Percentiles rank a stretch among this genome's conserved stretches.
Conservation (phyloP, 129 eudicot species). For the Flaveria trinervia region DNA sequence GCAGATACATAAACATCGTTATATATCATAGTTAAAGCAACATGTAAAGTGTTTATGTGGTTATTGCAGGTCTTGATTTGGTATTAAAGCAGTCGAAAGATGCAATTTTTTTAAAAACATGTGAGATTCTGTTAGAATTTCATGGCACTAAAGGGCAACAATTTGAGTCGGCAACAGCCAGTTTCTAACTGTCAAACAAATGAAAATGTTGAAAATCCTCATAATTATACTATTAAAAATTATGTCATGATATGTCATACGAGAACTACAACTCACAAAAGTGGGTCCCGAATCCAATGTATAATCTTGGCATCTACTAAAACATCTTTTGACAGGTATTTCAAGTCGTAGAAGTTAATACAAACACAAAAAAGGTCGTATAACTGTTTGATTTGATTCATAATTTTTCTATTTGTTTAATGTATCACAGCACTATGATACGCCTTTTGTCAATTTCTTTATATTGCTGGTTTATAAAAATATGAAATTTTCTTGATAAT, state of each 20-base stretch:
- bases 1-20: too few relatives aligned
- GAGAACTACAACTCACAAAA: slow-evolving; percentile 41
- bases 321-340: slow-evolving; percentile 45
- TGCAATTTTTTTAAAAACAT: background rate
- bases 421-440: slow-evolving; percentile 17
- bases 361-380: slow-evolving; percentile 40
- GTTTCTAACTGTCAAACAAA: slow-evolving; percentile 25
- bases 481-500: slow-evolving; percentile 14
- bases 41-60: background rate
- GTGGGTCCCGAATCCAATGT: slow-evolving; percentile 29
- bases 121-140: slow-evolving; percentile 1
- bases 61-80: background rate
- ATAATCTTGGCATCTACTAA: slow-evolving; percentile 41
- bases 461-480: slow-evolving; percentile 13
- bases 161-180: slow-evolving; percentile 12
- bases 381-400: slow-evolving; percentile 8
- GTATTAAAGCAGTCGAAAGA: background rate
- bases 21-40: background rate
- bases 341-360: slow-evolving; percentile 29
- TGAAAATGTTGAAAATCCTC: slow-evolving; percentile 1
- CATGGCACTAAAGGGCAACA: slow-evolving; percentile 12
- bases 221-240: background rate
- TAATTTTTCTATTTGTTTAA: slow-evolving; percentile 9
- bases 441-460: slow-evolving; percentile 10
- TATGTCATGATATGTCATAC: slow-evolving; percentile 16